phyloP scores from a whole-genome alignment of 108 stramenopile species.

The Nitzschia sp. region DNA sequence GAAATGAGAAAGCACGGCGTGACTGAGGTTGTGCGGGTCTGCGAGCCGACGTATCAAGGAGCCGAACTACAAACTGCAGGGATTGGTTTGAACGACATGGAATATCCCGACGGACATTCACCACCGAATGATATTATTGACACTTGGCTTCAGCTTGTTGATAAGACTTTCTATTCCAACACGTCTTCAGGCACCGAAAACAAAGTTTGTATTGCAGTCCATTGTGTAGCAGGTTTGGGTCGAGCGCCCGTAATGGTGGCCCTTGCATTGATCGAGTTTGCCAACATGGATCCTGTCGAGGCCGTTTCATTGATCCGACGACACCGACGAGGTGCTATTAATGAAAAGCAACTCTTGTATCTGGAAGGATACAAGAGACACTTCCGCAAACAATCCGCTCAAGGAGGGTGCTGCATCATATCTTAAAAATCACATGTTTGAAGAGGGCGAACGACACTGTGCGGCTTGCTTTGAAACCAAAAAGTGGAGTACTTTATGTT shows the following conservation, averaged over 20 bases:
- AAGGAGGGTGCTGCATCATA: conserved; percentile 47
- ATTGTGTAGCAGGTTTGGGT: conserved; percentile 98
- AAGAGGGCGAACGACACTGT: no score
- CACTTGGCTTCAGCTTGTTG: conserved; percentile 85
- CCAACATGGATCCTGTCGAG: conserved; percentile 86
- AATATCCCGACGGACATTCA: conserved; percentile 91
- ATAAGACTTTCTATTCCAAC: conserved; percentile 66
- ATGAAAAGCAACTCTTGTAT: conserved; percentile 92
- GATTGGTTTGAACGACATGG: conserved; percentile 91
- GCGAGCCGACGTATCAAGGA: conserved; percentile 90
- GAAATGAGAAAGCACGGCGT: conserved; percentile 92
- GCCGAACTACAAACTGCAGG: conserved; percentile 82
- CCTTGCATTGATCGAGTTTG: conserved; percentile 95
- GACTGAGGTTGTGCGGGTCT: conserved; percentile 90
- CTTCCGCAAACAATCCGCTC: conserved; percentile 38
- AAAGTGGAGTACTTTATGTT: no score
- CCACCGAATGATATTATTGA: conserved; percentile 86
- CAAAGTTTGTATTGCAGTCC: conserved; percentile 85
- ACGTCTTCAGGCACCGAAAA: conserved; percentile 1
- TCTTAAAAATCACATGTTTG: conserved; percentile 22
- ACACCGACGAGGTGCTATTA: conserved; percentile 94
- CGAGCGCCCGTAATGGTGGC: conserved; percentile 97
- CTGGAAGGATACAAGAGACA: conserved; percentile 87
- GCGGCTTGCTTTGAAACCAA: no score
- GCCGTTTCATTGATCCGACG: conserved; percentile 91